Percentiles rank a stretch among this genome's conserved stretches.
These are phyloP conservation scores for Aspergillus ustus DNA, from an alignment of 2,329 filamentous ascomycete genomes.

Conservation along the genomic window DNA sequence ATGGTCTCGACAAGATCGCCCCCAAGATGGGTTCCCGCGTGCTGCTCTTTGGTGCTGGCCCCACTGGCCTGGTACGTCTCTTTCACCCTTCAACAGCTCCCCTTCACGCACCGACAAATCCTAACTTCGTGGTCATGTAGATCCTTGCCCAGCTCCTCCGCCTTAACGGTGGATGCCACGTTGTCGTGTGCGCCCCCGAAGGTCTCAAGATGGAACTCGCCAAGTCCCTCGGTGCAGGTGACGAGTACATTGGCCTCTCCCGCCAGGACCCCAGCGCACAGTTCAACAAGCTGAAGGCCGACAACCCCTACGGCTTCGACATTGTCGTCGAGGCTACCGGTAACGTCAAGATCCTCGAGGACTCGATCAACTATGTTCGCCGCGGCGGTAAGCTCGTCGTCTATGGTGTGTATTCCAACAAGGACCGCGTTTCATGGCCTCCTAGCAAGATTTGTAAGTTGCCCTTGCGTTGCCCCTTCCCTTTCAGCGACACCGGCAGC, in stretches of 20 bases:
- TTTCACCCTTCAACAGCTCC: neutral
- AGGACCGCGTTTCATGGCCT: slow-evolving; percentile 68
- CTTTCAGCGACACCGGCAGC: neutral
- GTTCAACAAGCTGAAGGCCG: slow-evolving; percentile 64
- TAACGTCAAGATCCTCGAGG: slow-evolving; percentile 69
- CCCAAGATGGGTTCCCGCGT: slow-evolving; percentile 68
- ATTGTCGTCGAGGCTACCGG: slow-evolving; percentile 75
- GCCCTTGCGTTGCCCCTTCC: neutral
- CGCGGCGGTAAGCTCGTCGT: slow-evolving; percentile 73
- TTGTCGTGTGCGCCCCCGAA: slow-evolving; percentile 70
- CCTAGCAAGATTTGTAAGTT: slow-evolving; percentile 71
- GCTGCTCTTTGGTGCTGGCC: slow-evolving; percentile 71
- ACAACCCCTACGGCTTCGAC: slow-evolving; percentile 75
- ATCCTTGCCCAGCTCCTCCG: slow-evolving; percentile 66
- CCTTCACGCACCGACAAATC: slow-evolving; percentile 49
- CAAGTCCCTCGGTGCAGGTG: slow-evolving; percentile 51
- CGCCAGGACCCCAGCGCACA: slow-evolving; percentile 59
- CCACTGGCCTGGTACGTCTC: slow-evolving; percentile 69
- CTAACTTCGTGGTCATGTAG: slow-evolving; percentile 16
- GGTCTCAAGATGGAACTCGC: slow-evolving; percentile 75
- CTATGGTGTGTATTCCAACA: slow-evolving; percentile 70
- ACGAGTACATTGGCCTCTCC: slow-evolving; percentile 54
- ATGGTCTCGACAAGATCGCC: slow-evolving; percentile 70
- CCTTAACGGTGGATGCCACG: slow-evolving; percentile 70
- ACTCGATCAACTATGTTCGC: slow-evolving; percentile 72